Percentiles rank a stretch among this genome's conserved stretches.
These are phyloP conservation scores for Acaromyces ingoldii DNA, from an alignment of 1,284 basidiomycete genomes.

Conservation along the genomic window DNA sequence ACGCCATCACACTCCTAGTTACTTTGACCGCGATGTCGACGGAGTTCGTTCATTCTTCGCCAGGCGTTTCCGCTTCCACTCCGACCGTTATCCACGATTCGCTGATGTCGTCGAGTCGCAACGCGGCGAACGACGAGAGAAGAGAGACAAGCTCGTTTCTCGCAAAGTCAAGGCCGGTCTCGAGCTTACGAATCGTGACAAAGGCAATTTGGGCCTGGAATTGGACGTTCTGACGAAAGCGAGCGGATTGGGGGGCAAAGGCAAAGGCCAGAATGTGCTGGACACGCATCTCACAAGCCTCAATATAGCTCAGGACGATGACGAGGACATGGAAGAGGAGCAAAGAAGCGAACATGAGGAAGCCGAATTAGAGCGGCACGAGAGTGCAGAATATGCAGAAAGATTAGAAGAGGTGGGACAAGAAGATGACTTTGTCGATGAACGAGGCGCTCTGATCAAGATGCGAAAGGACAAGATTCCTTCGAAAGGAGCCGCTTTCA, in stretches of 20 bases:
- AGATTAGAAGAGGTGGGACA: conserved; percentile 53
- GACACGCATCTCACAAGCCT: too few relatives aligned
- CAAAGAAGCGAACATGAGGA: conserved; percentile 11
- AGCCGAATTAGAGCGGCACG: conserved; percentile 62
- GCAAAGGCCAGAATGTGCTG: conserved; percentile 30
- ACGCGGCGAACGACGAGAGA: conserved; percentile 44
- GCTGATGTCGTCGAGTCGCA: conserved; percentile 27
- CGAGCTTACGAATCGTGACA: conserved; percentile 34
- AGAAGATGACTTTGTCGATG: conserved; percentile 1
- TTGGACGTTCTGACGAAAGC: conserved; percentile 41
- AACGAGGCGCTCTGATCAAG: conserved; percentile 55
- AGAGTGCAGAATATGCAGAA: conserved; percentile 68
- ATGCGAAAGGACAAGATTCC: neutral
- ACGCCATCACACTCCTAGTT: conserved; percentile 63
- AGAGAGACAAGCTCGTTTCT: conserved; percentile 53
- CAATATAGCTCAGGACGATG: too few relatives aligned
- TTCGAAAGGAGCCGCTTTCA: neutral
- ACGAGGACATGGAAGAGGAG: conserved; percentile 15
- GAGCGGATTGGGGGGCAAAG: conserved; percentile 34
- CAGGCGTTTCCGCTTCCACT: conserved; percentile 87
- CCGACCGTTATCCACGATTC: conserved; percentile 67
- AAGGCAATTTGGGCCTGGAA: conserved; percentile 10
- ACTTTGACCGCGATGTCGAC: conserved; percentile 96
- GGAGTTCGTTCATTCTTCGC: conserved; percentile 92
- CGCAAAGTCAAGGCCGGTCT: conserved; percentile 1